Evolutionary conservation across 805 yeast species (phyloP), one percentile per base, ranked within the genome.

Genomic region (Lachancea quebecensis): DNA sequence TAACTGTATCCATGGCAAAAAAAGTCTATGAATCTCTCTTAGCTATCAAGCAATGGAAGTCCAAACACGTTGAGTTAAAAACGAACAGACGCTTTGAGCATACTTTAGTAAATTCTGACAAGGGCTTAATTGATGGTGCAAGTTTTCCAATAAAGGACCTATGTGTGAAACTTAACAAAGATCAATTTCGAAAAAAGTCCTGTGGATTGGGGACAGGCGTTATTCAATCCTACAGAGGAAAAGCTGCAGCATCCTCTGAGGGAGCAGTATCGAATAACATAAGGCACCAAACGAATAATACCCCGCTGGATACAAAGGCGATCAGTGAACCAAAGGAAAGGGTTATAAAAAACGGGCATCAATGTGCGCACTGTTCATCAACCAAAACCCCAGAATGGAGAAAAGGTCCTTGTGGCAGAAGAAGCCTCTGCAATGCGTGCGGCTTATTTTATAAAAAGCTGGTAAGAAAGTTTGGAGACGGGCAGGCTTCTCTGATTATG

Each of bases 361-460:
- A 44, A 36, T 55, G 56, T 34, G 39, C 50, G 31, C 57, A 53
- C 35, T 55, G 58, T 39, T 41, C 44, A 21, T 53, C 54, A 10
- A 45, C 50, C 25, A 53, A 53, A 32, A 55, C 95, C 0, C 93
- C 93, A 0, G 93, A 85, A 61, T 85, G 95, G 95, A 67, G 95
- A 44, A 73, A 82, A 38, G 93, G 93, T 0, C 93, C 95, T 1
- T 75, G 75, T 44, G 95, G 93, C 2, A 77, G 79, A 11, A 68
- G 88, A 34, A 82, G 89, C 0, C 64, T 85, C 41, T 85, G 95
- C 65, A 86, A 85, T 60, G 93, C 93, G 1, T 85, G 95, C 61
- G 95, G 95, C 0, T 65, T 85, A 35, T 82, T 74, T 58, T 85
- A 79, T 59, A 82, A 85, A 37, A 85, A 85, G 57, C 65, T 83